These are phyloP conservation scores for Neofusicoccum cordaticola DNA, from an alignment of 2,329 filamentous ascomycete species.

Conservation along the genomic window DNA sequence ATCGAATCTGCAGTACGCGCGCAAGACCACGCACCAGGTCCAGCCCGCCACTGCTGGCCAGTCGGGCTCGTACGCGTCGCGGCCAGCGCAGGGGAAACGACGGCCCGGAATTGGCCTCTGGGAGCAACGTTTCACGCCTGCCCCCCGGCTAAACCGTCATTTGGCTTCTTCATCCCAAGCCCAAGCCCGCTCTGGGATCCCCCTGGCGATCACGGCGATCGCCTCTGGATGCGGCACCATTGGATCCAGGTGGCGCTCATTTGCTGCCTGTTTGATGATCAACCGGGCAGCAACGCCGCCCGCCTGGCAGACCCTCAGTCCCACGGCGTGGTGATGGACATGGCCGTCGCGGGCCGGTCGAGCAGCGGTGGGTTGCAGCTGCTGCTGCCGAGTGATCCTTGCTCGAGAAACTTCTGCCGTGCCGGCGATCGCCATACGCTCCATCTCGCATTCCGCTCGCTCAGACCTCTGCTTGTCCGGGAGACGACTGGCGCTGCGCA, in stretches of 20 bases:
- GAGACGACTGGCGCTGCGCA: conserved; percentile 6
- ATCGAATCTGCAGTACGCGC: background rate
- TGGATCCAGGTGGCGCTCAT: background rate
- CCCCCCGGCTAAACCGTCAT: background rate
- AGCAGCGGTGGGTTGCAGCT: background rate
- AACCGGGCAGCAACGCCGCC: conserved; percentile 1
- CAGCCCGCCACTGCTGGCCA: background rate
- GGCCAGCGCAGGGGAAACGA: conserved; percentile 2
- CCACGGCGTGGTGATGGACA: background rate
- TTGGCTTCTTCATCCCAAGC: conserved; percentile 14
- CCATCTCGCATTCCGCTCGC: conserved; percentile 13
- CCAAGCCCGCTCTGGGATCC: conserved; percentile 5
- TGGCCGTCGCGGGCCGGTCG: background rate
- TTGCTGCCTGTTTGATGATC: conserved; percentile 8
- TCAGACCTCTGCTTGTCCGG: conserved; percentile 12
- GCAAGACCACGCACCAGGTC: background rate
- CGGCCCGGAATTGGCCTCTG: conserved; percentile 4
- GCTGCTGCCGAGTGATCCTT: background rate
- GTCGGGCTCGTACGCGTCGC: conserved; percentile 6
- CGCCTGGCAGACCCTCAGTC: background rate
- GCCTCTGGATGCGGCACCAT: conserved; percentile 7
- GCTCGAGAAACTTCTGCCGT: conserved; percentile 8
- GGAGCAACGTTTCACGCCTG: conserved; percentile 10
- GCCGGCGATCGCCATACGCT: conserved; percentile 7
- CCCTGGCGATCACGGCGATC: conserved; percentile 16